These are phyloP conservation scores for Leishmania braziliensis DNA, from an alignment of 208 protist genomes.

Conservation along the genomic window DNA sequence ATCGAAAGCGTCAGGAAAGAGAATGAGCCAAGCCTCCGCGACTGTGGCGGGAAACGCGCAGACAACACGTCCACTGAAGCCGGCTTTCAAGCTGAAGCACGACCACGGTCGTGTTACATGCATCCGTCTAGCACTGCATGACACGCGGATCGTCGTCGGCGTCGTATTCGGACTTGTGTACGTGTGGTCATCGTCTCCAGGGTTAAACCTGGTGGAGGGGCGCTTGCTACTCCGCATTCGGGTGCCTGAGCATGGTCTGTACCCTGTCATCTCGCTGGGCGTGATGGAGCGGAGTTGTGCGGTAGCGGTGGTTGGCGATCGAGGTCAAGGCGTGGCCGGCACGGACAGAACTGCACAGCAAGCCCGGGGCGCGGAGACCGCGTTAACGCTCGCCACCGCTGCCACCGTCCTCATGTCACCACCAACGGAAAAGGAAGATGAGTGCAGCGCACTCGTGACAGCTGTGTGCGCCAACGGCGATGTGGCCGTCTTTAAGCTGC, in stretches of 20 bases:
- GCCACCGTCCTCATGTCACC: not conserved
- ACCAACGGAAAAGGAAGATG: not conserved
- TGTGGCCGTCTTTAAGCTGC: conserved; percentile 24
- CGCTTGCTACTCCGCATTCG: conserved; percentile 56
- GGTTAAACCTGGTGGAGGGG: conserved; percentile 58
- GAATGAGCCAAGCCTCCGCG: not conserved
- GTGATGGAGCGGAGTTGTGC: conserved; percentile 12
- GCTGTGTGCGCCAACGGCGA: conserved; percentile 30
- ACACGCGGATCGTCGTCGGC: conserved; percentile 71
- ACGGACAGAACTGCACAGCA: not conserved
- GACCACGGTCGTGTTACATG: conserved; percentile 53
- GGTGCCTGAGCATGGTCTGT: conserved; percentile 42
- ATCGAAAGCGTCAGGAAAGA: not conserved
- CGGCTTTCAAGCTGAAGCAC: conserved; percentile 51
- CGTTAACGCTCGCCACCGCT: not conserved
- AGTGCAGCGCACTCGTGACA: conserved; percentile 4
- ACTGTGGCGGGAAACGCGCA: not conserved
- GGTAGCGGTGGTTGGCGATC: not conserved
- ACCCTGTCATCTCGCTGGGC: conserved; percentile 57
- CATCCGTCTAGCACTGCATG: conserved; percentile 45
- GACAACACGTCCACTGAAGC: conserved; percentile 10
- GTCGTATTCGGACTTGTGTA: conserved; percentile 63
- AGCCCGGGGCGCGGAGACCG: not conserved
- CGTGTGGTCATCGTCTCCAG: conserved; percentile 73
- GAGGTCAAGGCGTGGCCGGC: not conserved